Percentiles rank a stretch among this genome's conserved stretches.
Evolutionary conservation across 768 basidiomycete species (phyloP).

Genomic region (Auricularia auricula-judae): DNA sequence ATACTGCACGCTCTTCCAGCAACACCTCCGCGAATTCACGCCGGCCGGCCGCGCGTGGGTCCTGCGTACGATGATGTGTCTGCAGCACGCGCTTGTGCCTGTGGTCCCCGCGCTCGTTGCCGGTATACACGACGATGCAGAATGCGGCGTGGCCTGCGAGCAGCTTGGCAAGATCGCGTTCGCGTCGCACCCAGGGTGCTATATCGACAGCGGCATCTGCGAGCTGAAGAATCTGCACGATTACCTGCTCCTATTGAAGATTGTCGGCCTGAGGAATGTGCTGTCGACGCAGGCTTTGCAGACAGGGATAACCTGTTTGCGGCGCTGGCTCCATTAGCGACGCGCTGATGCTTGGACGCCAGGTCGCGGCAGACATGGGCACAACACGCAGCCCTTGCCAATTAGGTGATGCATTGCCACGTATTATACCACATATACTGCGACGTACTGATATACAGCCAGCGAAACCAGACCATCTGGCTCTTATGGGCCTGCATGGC

Average conservation of each 20-base stretch:
- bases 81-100: constrained; percentile 30
- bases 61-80: constrained; percentile 34
- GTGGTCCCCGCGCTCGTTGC: background rate
- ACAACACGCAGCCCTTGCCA: too few relatives aligned
- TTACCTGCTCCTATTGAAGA: constrained; percentile 8
- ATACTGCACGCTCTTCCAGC: constrained; percentile 29
- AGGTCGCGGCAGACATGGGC: too few relatives aligned
- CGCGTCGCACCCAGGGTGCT: constrained; percentile 31
- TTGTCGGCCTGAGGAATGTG: background rate
- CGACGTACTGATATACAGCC: too few relatives aligned
- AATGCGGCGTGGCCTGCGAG: constrained; percentile 22
- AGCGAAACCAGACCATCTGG: too few relatives aligned
- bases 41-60: constrained; percentile 31
- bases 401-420: too few relatives aligned
- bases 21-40: constrained; percentile 19
- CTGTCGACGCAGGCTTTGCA: background rate
- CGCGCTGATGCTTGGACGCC: too few relatives aligned
- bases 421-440: too few relatives aligned
- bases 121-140: background rate
- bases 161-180: constrained; percentile 28
- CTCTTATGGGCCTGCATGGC: background rate
- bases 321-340: background rate
- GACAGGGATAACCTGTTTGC: background rate
- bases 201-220: constrained; percentile 32
- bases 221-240: constrained; percentile 16